These are phyloP conservation scores for Cryphonectria naterciae DNA, from an alignment of 2,329 filamentous ascomycete species.

Conservation along the genomic window DNA sequence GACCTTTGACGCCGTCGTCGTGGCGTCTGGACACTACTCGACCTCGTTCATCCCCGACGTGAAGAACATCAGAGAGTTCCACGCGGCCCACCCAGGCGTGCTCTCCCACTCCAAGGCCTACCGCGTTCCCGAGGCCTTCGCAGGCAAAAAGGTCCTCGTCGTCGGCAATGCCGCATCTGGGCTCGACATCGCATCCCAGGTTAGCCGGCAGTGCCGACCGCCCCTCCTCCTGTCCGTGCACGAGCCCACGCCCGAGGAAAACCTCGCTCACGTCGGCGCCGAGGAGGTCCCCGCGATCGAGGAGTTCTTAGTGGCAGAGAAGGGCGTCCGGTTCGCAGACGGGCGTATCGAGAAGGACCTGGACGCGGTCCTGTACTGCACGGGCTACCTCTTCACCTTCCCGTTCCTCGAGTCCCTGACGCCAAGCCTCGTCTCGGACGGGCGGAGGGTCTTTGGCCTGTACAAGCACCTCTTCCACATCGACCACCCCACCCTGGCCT, in stretches of 20 bases:
- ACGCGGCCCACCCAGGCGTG: slow-evolving; percentile 58
- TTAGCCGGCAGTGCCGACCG: slow-evolving; percentile 61
- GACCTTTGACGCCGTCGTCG: slow-evolving; percentile 74
- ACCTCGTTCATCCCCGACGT: slow-evolving; percentile 70
- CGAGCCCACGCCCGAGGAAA: slow-evolving; percentile 51
- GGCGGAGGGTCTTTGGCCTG: slow-evolving; percentile 70
- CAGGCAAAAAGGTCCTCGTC: slow-evolving; percentile 74
- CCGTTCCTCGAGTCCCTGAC: slow-evolving; percentile 65
- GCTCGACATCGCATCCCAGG: slow-evolving; percentile 79
- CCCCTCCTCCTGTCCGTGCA: slow-evolving; percentile 69
- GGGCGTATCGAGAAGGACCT: slow-evolving; percentile 67
- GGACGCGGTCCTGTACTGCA: slow-evolving; percentile 83
- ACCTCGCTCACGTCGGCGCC: slow-evolving; percentile 49
- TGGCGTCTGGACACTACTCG: slow-evolving; percentile 76
- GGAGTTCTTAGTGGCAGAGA: slow-evolving; percentile 55
- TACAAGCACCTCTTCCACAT: slow-evolving; percentile 83
- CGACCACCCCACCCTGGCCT: slow-evolving; percentile 75
- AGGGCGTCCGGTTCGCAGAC: slow-evolving; percentile 67
- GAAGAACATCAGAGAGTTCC: slow-evolving; percentile 62
- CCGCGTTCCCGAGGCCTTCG: slow-evolving; percentile 65
- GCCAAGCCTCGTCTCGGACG: slow-evolving; percentile 65
- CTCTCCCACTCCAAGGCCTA: slow-evolving; percentile 83
- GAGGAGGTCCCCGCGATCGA: slow-evolving; percentile 63
- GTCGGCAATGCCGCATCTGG: slow-evolving; percentile 87
- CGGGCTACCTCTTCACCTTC: slow-evolving; percentile 84